Evolutionary conservation across 2,329 filamentous ascomycete genomes (phyloP).

Genomic region (Pseudocercospora musae): DNA sequence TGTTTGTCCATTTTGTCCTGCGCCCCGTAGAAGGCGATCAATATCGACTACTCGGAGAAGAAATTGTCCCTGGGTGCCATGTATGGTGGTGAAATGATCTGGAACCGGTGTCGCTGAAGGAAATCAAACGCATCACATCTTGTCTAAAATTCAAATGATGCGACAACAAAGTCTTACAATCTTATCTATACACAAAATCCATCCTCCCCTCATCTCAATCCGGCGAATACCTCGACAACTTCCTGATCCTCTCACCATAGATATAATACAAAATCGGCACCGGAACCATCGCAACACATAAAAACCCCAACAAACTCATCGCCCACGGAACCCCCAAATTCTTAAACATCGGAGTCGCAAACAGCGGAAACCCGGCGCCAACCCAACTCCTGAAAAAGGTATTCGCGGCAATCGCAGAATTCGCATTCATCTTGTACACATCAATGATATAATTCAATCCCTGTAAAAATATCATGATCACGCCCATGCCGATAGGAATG

Average conservation of each 20-base stretch:
- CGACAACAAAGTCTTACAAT: too few relatives aligned
- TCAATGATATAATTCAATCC: slow-evolving; percentile 44
- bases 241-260: slow-evolving; percentile 28
- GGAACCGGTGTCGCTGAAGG: too few relatives aligned
- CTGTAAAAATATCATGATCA: slow-evolving; percentile 40
- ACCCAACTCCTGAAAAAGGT: slow-evolving; percentile 31
- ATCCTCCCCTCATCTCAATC: slow-evolving; percentile 11
- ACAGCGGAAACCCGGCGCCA: slow-evolving; percentile 37
- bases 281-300: slow-evolving; percentile 29
- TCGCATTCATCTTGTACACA: slow-evolving; percentile 44
- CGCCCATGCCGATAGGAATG: slow-evolving; percentile 35
- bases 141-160: too few relatives aligned
- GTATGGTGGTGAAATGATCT: too few relatives aligned
- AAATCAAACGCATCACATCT: too few relatives aligned
- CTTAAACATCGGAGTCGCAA: slow-evolving; percentile 34
- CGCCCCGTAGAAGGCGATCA: too few relatives aligned
- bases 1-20: too few relatives aligned
- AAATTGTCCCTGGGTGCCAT: too few relatives aligned
- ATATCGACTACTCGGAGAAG: too few relatives aligned
- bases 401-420: slow-evolving; percentile 38
- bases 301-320: slow-evolving; percentile 32
- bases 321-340: slow-evolving; percentile 35
- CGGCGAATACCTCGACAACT: slow-evolving; percentile 16
- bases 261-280: slow-evolving; percentile 30
- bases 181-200: too few relatives aligned